Conservation (phyloP, 306 rosid species). For the Inga leiocalycina region DNA sequence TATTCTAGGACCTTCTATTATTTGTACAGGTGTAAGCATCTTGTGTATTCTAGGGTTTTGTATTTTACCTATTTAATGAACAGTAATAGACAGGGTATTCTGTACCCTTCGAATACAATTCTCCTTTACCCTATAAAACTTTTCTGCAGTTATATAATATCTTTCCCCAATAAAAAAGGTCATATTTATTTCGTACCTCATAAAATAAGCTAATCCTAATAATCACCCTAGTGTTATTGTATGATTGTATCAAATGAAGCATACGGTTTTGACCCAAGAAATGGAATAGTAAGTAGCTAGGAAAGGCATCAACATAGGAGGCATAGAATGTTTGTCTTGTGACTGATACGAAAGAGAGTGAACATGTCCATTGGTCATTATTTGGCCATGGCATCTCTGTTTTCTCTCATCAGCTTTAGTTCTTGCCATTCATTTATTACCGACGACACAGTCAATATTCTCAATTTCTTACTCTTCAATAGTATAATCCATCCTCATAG, state of each 20-base stretch:
- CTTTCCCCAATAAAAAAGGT: too few relatives aligned
- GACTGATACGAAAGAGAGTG: not conserved
- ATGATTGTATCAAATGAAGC: not conserved
- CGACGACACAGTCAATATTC: not conserved
- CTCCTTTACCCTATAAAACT: too few relatives aligned
- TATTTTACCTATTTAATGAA: too few relatives aligned
- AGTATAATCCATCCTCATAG: not conserved
- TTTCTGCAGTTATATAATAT: too few relatives aligned
- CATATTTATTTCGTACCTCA: too few relatives aligned
- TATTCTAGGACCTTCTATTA: too few relatives aligned
- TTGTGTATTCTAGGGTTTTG: too few relatives aligned
- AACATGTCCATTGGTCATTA: not conserved
- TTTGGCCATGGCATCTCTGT: not conserved
- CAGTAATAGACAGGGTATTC: too few relatives aligned
- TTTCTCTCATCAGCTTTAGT: not conserved
- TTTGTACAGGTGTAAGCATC: too few relatives aligned
- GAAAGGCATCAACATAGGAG: conserved; percentile 21
- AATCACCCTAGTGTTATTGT: too few relatives aligned
- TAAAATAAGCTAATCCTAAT: too few relatives aligned
- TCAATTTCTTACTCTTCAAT: not conserved
- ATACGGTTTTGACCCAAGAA: not conserved
- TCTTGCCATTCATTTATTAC: not conserved
- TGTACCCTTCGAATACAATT: too few relatives aligned
- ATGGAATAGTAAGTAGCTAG: conserved; percentile 27
- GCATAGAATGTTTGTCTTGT: not conserved